Evolutionary conservation across 1,284 basidiomycete species (phyloP).

Genomic region (Neolentinus lepideus): DNA sequence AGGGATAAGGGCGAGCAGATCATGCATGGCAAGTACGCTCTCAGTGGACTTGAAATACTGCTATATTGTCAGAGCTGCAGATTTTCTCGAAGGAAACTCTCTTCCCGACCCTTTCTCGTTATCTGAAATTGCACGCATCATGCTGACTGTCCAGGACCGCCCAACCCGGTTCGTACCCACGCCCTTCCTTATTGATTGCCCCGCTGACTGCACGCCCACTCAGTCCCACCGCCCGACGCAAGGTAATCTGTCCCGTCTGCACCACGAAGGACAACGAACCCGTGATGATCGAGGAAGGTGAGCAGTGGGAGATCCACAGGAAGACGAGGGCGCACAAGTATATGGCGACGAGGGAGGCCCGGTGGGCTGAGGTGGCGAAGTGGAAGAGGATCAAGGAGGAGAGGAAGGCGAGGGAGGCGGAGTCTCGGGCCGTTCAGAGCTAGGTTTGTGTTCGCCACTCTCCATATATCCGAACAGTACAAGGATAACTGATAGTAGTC

Average conservation of each 20-base stretch:
- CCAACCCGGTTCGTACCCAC: slow-evolving; percentile 36
- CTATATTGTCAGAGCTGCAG: slow-evolving; percentile 26
- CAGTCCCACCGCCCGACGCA: slow-evolving; percentile 49
- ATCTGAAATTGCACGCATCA: slow-evolving; percentile 45
- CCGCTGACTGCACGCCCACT: slow-evolving; percentile 42
- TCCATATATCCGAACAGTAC: too few species aligned
- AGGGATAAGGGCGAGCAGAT: slow-evolving; percentile 42
- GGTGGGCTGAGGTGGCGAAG: background rate
- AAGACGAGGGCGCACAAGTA: slow-evolving; percentile 52
- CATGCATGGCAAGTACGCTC: slow-evolving; percentile 33
- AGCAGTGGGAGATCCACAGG: slow-evolving; percentile 60
- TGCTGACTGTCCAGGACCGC: slow-evolving; percentile 42
- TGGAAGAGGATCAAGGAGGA: background rate
- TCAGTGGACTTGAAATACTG: background rate
- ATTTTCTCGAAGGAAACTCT: slow-evolving; percentile 44
- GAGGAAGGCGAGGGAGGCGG: background rate
- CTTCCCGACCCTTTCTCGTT: slow-evolving; percentile 56
- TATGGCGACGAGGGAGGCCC: slow-evolving; percentile 5
- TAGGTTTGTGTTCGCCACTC: too few species aligned
- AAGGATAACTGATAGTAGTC: too few species aligned
- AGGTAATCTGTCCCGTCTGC: slow-evolving; percentile 64
- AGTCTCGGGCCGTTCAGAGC: too few species aligned
- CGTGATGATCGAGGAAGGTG: slow-evolving; percentile 67
- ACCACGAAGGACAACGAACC: slow-evolving; percentile 58
- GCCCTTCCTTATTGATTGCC: slow-evolving; percentile 8